Conservation (phyloP, 768 basidiomycete species). For the Paxillus involutus region DNA sequence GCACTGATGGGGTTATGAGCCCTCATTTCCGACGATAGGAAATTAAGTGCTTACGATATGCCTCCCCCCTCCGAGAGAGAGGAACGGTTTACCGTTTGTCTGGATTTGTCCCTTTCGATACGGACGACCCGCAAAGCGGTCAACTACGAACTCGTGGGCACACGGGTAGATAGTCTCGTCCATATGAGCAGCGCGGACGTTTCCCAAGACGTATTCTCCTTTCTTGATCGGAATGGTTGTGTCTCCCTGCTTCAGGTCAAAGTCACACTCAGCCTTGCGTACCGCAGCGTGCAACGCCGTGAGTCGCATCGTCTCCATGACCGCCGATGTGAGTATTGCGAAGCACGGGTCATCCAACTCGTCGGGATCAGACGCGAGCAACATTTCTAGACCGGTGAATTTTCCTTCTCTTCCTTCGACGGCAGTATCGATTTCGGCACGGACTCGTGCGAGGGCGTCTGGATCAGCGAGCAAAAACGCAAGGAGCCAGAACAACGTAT, state of each 20-base stretch:
- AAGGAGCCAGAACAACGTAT: slow-evolving; percentile 17
- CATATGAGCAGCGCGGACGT: slow-evolving; percentile 19
- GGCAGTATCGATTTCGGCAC: slow-evolving; percentile 42
- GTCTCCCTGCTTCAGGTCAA: slow-evolving; percentile 11
- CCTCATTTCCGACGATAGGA: neutral
- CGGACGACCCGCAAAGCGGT: slow-evolving; percentile 17
- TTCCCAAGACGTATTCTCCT: slow-evolving; percentile 19
- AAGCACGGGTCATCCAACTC: slow-evolving; percentile 18
- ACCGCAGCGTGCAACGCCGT: slow-evolving; percentile 14
- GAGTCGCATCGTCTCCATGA: slow-evolving; percentile 29
- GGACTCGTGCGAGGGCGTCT: slow-evolving; percentile 42
- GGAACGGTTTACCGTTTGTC: slow-evolving; percentile 11
- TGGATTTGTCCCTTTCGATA: slow-evolving; percentile 13
- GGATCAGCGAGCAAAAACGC: slow-evolving; percentile 41
- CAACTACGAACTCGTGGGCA: slow-evolving; percentile 13
- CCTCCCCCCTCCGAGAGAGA: slow-evolving; percentile 16
- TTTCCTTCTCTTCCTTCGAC: slow-evolving; percentile 5
- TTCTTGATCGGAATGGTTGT: slow-evolving; percentile 14
- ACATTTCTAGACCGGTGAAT: slow-evolving; percentile 9
- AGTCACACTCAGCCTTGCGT: slow-evolving; percentile 17
- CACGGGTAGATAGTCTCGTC: slow-evolving; percentile 10
- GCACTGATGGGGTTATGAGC: slow-evolving; percentile 9
- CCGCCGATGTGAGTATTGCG: slow-evolving; percentile 19
- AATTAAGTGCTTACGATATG: slow-evolving; percentile 13
- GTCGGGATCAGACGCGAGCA: slow-evolving; percentile 11